Evolutionary conservation across 2,329 filamentous ascomycete species (phyloP), one percentile per base, ranked within the genome.

Genomic region (Aspergillus hortae): DNA sequence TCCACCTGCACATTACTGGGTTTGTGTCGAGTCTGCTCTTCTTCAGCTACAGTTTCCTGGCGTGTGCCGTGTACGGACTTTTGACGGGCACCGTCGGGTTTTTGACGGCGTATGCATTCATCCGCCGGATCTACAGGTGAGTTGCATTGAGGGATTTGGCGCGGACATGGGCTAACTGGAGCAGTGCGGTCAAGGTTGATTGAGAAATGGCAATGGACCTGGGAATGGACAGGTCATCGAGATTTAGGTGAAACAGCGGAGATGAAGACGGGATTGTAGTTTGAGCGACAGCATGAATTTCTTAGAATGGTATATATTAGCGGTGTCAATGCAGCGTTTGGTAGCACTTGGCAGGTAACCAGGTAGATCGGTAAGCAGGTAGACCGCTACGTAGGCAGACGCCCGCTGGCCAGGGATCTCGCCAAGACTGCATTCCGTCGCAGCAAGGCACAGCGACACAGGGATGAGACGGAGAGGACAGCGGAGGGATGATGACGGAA

Each of bases 31-130:
- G 86, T 44, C 69, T 95, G 67, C 78, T 95, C 32, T 95, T 95
- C 75, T 95, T 95, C 71, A 84, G 82, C 60, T 95, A 95, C 69
- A 90, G 86, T 68, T 86, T 89, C 65, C 81, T 95, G 61, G 89
- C 88, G 1, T 95, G 89, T 69, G 80, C 83, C 42, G 85, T 94
- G 3, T 95, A 94, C 67, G 89, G 87, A 1, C 75, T 95, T 46
- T 74, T 94, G 56, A 90, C 86, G 9, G 90, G 90, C 21, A 95
- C 90, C 0, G 82, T 95, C 49, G 90, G 90, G 2, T 95, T 95
- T 70, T 70, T 95, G 71, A 86, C 88, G 38, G 87, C 89, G 5
- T 95, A 94, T 74, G 82, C 86, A 1, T 95, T 95, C 76, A 84
- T 95, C 50, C 79, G 89, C 66, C 83, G 86, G 67, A 91, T 96